These are phyloP conservation scores for Fusarium sp. DNA, from an alignment of 2,329 filamentous ascomycete genomes.

Conservation along the genomic window DNA sequence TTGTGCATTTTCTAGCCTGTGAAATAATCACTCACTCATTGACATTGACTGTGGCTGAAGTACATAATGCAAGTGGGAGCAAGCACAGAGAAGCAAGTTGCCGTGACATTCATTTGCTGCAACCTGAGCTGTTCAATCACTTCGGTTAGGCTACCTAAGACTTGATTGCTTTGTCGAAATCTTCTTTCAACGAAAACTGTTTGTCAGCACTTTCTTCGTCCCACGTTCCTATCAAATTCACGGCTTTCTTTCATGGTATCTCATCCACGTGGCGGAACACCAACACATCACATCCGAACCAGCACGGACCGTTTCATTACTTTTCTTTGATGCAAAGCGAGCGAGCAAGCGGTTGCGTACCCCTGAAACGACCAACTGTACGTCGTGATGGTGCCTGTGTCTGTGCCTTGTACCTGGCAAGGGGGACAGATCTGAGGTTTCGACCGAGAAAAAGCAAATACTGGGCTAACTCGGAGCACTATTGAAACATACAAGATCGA, in stretches of 20 bases:
- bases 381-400: background rate
- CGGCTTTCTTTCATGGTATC: constrained; percentile 17
- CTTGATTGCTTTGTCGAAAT: background rate
- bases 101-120: constrained; percentile 27
- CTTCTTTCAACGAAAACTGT: constrained; percentile 2
- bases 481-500: constrained; percentile 42
- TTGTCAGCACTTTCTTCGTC: constrained; percentile 20
- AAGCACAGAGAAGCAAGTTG: constrained; percentile 28
- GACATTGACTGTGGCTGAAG: constrained; percentile 23
- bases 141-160: background rate
- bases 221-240: constrained; percentile 17
- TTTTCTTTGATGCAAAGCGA: constrained; percentile 19
- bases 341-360: background rate
- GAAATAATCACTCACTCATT: constrained; percentile 26
- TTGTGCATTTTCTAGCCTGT: constrained; percentile 7
- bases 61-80: constrained; percentile 19
- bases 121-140: constrained; percentile 9
- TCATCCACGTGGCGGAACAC: constrained; percentile 42
- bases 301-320: constrained; percentile 30
- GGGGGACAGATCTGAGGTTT: constrained; percentile 29
- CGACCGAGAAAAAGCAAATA: constrained; percentile 39
- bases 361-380: constrained; percentile 25
- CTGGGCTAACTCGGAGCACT: constrained; percentile 20
- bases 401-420: constrained; percentile 17
- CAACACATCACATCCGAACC: constrained; percentile 16